phyloP scores from a whole-genome alignment of 1,284 basidiomycete genomes.

The Rhodotorula sp. region DNA sequence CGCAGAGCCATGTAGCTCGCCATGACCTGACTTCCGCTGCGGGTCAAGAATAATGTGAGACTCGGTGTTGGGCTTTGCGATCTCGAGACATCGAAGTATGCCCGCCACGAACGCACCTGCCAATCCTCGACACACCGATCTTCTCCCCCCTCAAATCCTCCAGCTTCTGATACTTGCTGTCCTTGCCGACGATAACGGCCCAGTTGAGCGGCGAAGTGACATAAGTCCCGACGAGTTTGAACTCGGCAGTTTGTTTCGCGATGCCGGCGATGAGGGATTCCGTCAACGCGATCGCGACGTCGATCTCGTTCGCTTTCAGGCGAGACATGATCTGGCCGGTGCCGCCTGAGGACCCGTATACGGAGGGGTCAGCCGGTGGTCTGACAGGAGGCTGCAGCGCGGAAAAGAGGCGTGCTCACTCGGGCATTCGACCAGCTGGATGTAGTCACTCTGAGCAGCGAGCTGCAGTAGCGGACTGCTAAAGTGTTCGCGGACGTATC shows the following conservation, averaged over 20 bases:
- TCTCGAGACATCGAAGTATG: neutral
- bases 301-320: constrained; percentile 78
- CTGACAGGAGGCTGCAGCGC: neutral
- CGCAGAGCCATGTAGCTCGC: constrained; percentile 88
- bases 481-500: constrained; percentile 74
- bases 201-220: constrained; percentile 62
- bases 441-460: constrained; percentile 54
- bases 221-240: constrained; percentile 90
- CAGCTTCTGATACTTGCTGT: constrained; percentile 68
- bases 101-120: constrained; percentile 58
- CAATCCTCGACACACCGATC: constrained; percentile 84
- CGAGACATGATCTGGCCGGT: constrained; percentile 86
- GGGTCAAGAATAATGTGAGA: no score
- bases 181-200: constrained; percentile 75
- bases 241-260: constrained; percentile 77
- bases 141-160: constrained; percentile 74
- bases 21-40: constrained; percentile 86
- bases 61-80: neutral
- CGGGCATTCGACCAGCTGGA: constrained; percentile 83
- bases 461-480: constrained; percentile 81
- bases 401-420: constrained; percentile 55
- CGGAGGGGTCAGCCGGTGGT: neutral
- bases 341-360: constrained; percentile 59
- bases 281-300: constrained; percentile 84
- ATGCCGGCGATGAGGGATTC: constrained; percentile 91